Evolutionary conservation across 345 rosid species (phyloP).

Genomic region (Erucastrum elatum): DNA sequence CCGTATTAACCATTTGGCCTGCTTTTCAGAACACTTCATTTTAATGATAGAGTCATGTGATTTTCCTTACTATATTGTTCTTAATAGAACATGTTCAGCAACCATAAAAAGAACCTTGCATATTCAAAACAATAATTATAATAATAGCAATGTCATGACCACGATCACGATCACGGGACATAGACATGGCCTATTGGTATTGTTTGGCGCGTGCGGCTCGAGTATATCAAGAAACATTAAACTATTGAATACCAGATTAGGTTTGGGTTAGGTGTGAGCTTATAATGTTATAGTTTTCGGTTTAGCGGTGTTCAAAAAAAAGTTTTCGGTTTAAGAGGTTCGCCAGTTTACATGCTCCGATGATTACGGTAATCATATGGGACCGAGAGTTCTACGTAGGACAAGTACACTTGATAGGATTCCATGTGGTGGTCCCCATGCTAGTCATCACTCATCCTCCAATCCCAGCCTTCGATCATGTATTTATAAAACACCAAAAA

Average conservation of each 20-base stretch:
- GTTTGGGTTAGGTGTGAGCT: slow-evolving; percentile 30
- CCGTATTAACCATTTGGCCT: background rate
- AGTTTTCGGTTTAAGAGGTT: slow-evolving; percentile 1
- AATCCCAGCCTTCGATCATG: slow-evolving; percentile 24
- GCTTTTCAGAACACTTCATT: background rate
- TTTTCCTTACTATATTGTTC: background rate
- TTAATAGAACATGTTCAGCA: slow-evolving; percentile 22
- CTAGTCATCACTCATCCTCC: slow-evolving; percentile 27
- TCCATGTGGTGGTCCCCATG: slow-evolving; percentile 37
- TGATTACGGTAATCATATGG: slow-evolving; percentile 34
- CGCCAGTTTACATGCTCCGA: slow-evolving; percentile 37
- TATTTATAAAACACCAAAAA: background rate
- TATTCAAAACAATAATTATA: background rate
- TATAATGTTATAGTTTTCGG: slow-evolving; percentile 10
- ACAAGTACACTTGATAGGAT: slow-evolving; percentile 39
- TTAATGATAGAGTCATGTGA: background rate
- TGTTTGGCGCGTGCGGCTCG: slow-evolving; percentile 56
- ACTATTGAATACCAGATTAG: background rate
- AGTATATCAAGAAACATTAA: slow-evolving; percentile 32
- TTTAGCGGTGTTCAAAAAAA: too few relatives aligned
- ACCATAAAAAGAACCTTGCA: background rate
- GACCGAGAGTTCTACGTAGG: slow-evolving; percentile 27
- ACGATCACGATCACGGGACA: background rate
- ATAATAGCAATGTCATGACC: background rate
- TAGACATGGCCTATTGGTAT: background rate